A percentile compares a stretch with the other conserved stretches of the same genome.
phyloP scores from a whole-genome alignment of 1,139 yeast species.

The Arxiozyma slooffiae region DNA sequence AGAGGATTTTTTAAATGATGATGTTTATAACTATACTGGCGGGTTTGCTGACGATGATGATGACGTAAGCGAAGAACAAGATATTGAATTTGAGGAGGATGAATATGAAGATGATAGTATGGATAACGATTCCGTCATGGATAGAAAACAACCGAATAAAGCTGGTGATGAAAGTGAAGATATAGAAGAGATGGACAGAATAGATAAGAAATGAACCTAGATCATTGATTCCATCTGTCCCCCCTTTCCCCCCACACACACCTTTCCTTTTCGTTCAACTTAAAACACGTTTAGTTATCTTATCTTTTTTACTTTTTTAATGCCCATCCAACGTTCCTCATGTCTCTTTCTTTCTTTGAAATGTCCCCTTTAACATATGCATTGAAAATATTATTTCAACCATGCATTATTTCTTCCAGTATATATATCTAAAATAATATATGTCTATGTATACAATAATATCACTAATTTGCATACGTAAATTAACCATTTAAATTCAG shows the following conservation, averaged over 20 bases:
- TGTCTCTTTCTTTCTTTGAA: background rate
- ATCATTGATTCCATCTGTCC: too few relatives aligned
- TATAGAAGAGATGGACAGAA: slow-evolving; percentile 36
- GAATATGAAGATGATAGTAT: slow-evolving; percentile 31
- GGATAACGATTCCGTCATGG: slow-evolving; percentile 31
- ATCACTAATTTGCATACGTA: background rate
- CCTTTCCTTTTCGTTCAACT: background rate
- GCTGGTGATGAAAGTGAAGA: slow-evolving; percentile 44
- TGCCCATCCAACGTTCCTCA: background rate
- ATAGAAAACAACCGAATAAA: slow-evolving; percentile 29
- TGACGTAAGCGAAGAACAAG: slow-evolving; percentile 19
- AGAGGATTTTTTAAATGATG: slow-evolving; percentile 24
- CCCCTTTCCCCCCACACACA: background rate
- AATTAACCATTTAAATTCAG: background rate
- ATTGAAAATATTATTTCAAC: background rate
- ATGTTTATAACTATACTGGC: slow-evolving; percentile 27
- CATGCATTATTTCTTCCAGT: background rate
- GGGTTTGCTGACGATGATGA: slow-evolving; percentile 23
- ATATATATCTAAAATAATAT: background rate
- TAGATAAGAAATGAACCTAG: slow-evolving; percentile 32
- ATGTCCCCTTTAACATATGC: slow-evolving; percentile 1
- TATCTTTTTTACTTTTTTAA: background rate
- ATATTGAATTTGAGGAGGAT: slow-evolving; percentile 27
- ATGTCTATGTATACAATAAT: background rate
- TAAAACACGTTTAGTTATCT: background rate